Evolutionary conservation across 2,329 filamentous ascomycete genomes (phyloP).

Genomic region (Rachicladosporium sp.): DNA sequence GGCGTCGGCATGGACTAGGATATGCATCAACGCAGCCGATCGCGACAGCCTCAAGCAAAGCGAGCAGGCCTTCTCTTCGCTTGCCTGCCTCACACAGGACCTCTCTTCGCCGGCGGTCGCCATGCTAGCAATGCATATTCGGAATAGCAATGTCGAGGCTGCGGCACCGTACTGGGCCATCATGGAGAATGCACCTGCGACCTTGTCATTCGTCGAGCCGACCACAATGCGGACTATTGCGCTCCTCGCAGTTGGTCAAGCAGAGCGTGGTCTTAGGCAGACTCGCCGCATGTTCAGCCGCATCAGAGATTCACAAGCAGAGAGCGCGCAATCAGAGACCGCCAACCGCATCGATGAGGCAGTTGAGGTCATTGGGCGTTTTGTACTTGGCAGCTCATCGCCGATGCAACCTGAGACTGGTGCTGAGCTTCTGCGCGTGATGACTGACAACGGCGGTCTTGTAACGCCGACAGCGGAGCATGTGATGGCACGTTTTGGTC

Average conservation of each 20-base stretch:
- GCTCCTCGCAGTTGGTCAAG: conserved; percentile 71
- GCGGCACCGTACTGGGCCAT: conserved; percentile 73
- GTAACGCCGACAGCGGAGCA: conserved; percentile 49
- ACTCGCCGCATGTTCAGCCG: conserved; percentile 78
- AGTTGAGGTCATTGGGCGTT: conserved; percentile 53
- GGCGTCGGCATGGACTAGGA: conserved; percentile 53
- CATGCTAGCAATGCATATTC: conserved; percentile 75
- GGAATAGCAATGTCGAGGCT: conserved; percentile 63
- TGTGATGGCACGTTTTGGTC: conserved; percentile 47
- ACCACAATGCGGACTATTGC: conserved; percentile 84
- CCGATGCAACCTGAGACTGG: conserved; percentile 42
- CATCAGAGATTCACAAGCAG: conserved; percentile 52
- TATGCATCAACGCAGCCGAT: conserved; percentile 72
- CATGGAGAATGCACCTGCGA: conserved; percentile 49
- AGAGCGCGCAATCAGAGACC: conserved; percentile 40
- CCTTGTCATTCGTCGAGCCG: conserved; percentile 66
- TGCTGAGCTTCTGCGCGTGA: conserved; percentile 49
- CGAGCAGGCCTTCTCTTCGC: conserved; percentile 40
- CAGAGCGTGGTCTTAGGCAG: conserved; percentile 67
- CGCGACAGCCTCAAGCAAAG: conserved; percentile 58
- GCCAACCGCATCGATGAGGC: conserved; percentile 79
- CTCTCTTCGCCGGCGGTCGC: conserved; percentile 54
- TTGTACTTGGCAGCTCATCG: conserved; percentile 41
- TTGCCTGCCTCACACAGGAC: conserved; percentile 37
- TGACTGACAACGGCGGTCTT: conserved; percentile 53